A percentile compares a stretch with the other conserved stretches of the same genome.
phyloP scores from a whole-genome alignment of 176 grass and related monocot genomes.

The Rhynchospora tenuis region DNA sequence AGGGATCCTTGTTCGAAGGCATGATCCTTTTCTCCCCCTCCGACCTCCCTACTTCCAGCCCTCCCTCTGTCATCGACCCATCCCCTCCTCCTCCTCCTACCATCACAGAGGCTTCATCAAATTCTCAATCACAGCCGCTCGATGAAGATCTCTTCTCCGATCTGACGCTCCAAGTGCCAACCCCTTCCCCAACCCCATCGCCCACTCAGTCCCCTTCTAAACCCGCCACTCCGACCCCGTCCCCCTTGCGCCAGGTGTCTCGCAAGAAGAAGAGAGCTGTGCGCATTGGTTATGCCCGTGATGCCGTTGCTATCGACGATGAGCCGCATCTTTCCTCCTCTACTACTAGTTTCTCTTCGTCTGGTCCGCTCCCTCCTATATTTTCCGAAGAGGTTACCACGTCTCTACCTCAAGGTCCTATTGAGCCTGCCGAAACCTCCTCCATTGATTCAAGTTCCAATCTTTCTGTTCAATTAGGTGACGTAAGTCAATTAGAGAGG shows the following conservation, averaged over 20 bases:
- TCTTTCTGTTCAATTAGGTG: not conserved
- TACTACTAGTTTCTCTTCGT: not conserved
- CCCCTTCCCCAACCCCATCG: constrained; percentile 21
- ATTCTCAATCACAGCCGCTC: constrained; percentile 33
- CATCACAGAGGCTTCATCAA: not conserved
- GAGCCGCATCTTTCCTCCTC: constrained; percentile 29
- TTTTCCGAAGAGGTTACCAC: not conserved
- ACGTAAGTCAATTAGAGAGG: not conserved
- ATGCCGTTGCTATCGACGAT: constrained; percentile 15
- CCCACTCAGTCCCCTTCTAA: not conserved
- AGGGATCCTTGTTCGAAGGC: constrained; percentile 84
- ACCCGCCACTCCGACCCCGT: constrained; percentile 21
- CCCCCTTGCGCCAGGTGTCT: constrained; percentile 37
- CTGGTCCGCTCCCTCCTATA: constrained; percentile 1
- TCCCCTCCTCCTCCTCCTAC: constrained; percentile 1
- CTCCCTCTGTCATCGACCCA: not conserved
- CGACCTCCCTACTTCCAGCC: constrained; percentile 8
- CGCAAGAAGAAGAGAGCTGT: constrained; percentile 94
- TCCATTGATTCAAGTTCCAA: constrained; percentile 16
- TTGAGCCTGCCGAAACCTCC: not conserved
- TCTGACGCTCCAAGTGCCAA: constrained; percentile 63
- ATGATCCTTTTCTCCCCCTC: constrained; percentile 78
- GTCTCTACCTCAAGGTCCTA: not conserved
- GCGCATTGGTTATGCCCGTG: constrained; percentile 85
- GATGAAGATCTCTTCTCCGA: constrained; percentile 98